Percentiles rank a stretch among this genome's conserved stretches.
Evolutionary conservation across 2,329 filamentous ascomycete genomes (phyloP).

Genomic region (Fusarium lyarnte): DNA sequence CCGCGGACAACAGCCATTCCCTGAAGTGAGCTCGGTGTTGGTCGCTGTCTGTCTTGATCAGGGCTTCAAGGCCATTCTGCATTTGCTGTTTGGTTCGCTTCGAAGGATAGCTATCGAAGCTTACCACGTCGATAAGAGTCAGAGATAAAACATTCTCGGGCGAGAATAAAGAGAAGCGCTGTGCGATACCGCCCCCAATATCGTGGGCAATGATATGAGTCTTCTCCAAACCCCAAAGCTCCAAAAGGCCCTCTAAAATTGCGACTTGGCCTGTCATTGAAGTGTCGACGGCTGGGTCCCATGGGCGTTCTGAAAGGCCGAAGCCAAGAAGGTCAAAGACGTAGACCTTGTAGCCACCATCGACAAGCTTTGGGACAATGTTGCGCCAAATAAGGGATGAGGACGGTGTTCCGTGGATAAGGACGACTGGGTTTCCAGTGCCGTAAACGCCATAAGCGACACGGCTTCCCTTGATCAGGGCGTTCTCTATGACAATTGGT

Average conservation of each 20-base stretch:
- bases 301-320: conserved; percentile 47
- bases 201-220: conserved; percentile 45
- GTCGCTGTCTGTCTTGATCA: conserved; percentile 37
- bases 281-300: conserved; percentile 43
- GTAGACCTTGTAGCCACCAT: conserved; percentile 39
- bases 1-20: conserved; percentile 42
- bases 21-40: conserved; percentile 41
- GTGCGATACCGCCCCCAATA: conserved; percentile 46
- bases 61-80: conserved; percentile 41
- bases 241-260: conserved; percentile 42
- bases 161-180: conserved; percentile 42
- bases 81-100: conserved; percentile 46
- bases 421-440: conserved; percentile 40
- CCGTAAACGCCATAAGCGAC: conserved; percentile 45
- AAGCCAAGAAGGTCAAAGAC: conserved; percentile 48
- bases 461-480: conserved; percentile 40
- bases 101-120: conserved; percentile 49
- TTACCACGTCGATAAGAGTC: conserved; percentile 46
- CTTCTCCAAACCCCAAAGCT: conserved; percentile 40
- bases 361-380: conserved; percentile 38
- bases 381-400: conserved; percentile 49
- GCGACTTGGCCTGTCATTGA: conserved; percentile 48
- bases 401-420: conserved; percentile 48
- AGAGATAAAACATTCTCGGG: conserved; percentile 38
- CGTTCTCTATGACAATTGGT: conserved; percentile 41